phyloP scores from a whole-genome alignment of 73 alveolate genomes.

The Paramecium primaurelia region DNA sequence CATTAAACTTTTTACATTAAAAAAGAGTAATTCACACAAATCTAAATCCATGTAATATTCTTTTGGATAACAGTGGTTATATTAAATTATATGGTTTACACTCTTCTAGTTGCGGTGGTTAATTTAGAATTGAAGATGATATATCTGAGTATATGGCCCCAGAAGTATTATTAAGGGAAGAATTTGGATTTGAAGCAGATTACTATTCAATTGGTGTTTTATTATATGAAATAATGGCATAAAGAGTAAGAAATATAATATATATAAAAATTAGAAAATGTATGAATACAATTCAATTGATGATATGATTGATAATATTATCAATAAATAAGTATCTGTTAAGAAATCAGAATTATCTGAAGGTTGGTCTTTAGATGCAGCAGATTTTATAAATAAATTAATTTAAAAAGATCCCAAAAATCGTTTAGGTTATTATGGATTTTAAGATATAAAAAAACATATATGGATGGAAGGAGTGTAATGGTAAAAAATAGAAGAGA shows the following conservation, averaged over 20 bases:
- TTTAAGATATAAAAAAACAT: slow-evolving; percentile 57
- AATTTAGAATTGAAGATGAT: slow-evolving; percentile 63
- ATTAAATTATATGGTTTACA: slow-evolving; percentile 68
- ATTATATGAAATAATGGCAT: slow-evolving; percentile 67
- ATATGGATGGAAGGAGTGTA: slow-evolving; percentile 41
- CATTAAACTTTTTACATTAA: neutral
- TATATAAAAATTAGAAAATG: slow-evolving; percentile 19
- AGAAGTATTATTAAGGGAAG: slow-evolving; percentile 78
- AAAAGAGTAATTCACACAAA: slow-evolving; percentile 1
- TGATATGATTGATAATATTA: slow-evolving; percentile 19
- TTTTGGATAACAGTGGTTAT: slow-evolving; percentile 60
- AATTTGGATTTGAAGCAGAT: slow-evolving; percentile 79
- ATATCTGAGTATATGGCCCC: slow-evolving; percentile 94
- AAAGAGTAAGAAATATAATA: neutral
- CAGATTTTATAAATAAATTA: slow-evolving; percentile 57
- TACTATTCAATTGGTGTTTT: slow-evolving; percentile 90
- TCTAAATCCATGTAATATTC: slow-evolving; percentile 11
- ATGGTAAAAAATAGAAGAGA: slow-evolving; percentile 53
- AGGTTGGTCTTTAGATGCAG: slow-evolving; percentile 52
- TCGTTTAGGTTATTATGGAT: slow-evolving; percentile 56
- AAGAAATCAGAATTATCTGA: slow-evolving; percentile 51
- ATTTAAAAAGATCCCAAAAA: slow-evolving; percentile 50
- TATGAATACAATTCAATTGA: slow-evolving; percentile 9
- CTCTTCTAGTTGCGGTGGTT: slow-evolving; percentile 40
- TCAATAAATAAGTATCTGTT: slow-evolving; percentile 16